These are phyloP conservation scores for Delonix regia DNA, from an alignment of 306 rosid species.

Conservation along the genomic window DNA sequence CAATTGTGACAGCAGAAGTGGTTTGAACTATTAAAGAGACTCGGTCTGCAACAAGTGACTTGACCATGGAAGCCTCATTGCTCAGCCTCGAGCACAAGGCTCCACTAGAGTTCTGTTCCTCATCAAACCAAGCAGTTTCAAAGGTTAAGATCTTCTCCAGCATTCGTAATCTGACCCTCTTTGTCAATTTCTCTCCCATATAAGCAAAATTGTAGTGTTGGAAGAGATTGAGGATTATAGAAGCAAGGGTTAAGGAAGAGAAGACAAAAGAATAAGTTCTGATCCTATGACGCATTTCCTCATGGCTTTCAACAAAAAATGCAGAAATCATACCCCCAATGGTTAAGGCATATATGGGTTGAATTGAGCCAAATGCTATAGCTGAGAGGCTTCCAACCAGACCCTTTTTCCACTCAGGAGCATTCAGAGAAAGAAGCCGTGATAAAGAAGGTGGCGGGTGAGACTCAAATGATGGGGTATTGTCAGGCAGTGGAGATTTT, in stretches of 20 bases:
- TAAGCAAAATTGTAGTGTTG: slow-evolving; percentile 89
- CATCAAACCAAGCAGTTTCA: slow-evolving; percentile 95
- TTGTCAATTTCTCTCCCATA: slow-evolving; percentile 85
- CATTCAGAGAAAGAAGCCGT: slow-evolving; percentile 71
- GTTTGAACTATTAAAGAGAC: slow-evolving; percentile 83
- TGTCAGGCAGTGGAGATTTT: slow-evolving; percentile 61
- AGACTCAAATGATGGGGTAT: slow-evolving; percentile 32
- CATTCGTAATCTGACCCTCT: slow-evolving; percentile 73
- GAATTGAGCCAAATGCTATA: slow-evolving; percentile 76
- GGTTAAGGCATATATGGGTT: slow-evolving; percentile 86
- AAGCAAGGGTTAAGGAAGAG: slow-evolving; percentile 64
- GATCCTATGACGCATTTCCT: slow-evolving; percentile 73
- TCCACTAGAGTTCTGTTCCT: slow-evolving; percentile 81
- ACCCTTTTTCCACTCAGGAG: slow-evolving; percentile 93
- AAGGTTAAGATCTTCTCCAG: slow-evolving; percentile 79
- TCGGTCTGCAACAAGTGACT: slow-evolving; percentile 88
- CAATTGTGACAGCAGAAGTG: slow-evolving; percentile 79
- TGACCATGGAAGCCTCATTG: slow-evolving; percentile 91
- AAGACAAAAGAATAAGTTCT: slow-evolving; percentile 69
- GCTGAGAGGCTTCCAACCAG: slow-evolving; percentile 81
- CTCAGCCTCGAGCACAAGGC: slow-evolving; percentile 85
- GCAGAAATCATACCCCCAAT: slow-evolving; percentile 97
- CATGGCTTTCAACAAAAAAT: slow-evolving; percentile 72
- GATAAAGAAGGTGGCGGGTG: slow-evolving; percentile 66
- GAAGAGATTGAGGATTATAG: slow-evolving; percentile 67